Conservation (phyloP, 192 early-diverging fungal genomes). For the Linnemannia exigua region DNA sequence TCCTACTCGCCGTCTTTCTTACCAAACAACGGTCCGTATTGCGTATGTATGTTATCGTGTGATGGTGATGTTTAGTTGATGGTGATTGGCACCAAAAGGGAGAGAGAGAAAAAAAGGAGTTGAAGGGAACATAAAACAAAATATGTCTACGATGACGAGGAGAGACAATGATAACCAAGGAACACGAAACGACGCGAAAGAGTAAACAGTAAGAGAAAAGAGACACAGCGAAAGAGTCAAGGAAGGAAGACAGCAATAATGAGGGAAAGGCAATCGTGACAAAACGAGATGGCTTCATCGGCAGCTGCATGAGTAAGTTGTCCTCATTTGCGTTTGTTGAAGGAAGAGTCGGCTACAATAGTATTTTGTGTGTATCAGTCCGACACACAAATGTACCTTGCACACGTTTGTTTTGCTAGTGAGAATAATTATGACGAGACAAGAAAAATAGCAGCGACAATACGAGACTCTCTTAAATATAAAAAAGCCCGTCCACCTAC, state of each 20-base stretch:
- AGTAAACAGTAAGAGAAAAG: not conserved
- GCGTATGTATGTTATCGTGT: too few relatives aligned
- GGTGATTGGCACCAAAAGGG: not conserved
- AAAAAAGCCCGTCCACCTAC: not conserved
- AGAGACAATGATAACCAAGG: not conserved
- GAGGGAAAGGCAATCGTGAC: slow-evolving; percentile 2
- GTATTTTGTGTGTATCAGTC: not conserved
- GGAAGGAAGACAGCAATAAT: not conserved
- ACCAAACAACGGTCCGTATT: not conserved
- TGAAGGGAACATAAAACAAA: not conserved
- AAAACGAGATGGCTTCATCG: slow-evolving; percentile 3
- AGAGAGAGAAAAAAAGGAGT: not conserved
- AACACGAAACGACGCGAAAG: not conserved
- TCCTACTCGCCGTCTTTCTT: not conserved
- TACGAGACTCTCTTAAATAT: too few relatives aligned
- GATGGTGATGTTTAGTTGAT: not conserved
- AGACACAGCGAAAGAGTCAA: too few relatives aligned
- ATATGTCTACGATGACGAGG: not conserved
- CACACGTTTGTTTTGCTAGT: too few relatives aligned
- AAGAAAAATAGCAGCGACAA: too few relatives aligned
- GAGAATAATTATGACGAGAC: too few relatives aligned
- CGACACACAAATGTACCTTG: not conserved
- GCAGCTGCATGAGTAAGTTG: not conserved
- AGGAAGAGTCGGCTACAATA: too few relatives aligned
- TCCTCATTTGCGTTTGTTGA: not conserved